phyloP scores from a whole-genome alignment of 192 early-diverging fungal species.

The Backusella tuberculispora region DNA sequence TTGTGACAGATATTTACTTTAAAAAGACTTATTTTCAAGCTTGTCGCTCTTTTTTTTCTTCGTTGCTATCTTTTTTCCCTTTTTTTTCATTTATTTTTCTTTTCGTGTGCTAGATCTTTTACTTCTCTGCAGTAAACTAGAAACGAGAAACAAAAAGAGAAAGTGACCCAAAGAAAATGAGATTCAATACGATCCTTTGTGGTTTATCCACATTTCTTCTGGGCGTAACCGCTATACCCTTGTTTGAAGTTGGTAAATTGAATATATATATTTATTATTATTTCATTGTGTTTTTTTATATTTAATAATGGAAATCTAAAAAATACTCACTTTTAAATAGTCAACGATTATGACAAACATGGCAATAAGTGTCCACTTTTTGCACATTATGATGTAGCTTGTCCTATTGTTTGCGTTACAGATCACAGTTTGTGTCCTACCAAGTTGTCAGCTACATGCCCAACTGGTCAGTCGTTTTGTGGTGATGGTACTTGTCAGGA shows the following conservation, averaged over 20 bases:
- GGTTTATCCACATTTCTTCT: slow-evolving; percentile 14
- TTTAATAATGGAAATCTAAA: background rate
- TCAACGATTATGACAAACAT: slow-evolving; percentile 53
- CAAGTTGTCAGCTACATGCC: slow-evolving; percentile 45
- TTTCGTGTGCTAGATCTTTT: background rate
- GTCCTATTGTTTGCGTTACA: slow-evolving; percentile 60
- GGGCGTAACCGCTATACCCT: slow-evolving; percentile 22
- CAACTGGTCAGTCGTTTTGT: slow-evolving; percentile 50
- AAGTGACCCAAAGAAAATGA: slow-evolving; percentile 14
- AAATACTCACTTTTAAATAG: slow-evolving; percentile 19
- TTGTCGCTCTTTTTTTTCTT: background rate
- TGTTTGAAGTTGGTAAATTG: slow-evolving; percentile 20
- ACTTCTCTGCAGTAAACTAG: background rate
- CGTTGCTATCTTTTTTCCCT: background rate
- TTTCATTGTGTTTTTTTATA: background rate
- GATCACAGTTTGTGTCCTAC: slow-evolving; percentile 52
- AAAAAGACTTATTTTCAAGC: background rate
- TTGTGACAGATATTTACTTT: slow-evolving; percentile 7
- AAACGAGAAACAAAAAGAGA: background rate
- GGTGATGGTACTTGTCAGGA: slow-evolving; percentile 57
- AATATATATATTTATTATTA: background rate
- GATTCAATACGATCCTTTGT: slow-evolving; percentile 7
- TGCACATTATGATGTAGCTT: slow-evolving; percentile 46
- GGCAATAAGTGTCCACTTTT: slow-evolving; percentile 57
- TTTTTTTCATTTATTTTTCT: background rate